Base-by-base conservation (phyloP, 345 rosid species). In the Moricandia moricandioides region DNA sequence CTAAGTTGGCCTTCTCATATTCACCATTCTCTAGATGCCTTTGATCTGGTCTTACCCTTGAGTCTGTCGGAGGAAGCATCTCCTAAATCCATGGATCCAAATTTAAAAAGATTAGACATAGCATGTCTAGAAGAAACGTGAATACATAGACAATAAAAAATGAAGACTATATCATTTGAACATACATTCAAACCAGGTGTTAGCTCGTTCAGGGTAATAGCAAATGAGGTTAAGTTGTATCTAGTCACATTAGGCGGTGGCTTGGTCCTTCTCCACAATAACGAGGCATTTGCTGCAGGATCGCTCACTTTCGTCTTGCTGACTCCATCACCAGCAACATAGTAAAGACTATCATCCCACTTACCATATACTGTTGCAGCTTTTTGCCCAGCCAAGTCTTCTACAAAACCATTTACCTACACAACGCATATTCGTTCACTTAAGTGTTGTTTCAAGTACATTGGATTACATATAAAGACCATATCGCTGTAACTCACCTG, bases 11-110 rank as follows among this genome's bases (percentile, higher is more conserved):
- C 85, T 86, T 89, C 76, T 91, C 98, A 80, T 92, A 96, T 82
- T 96, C 99, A 52, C 99, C 99, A 70, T 96, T 49, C 56, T 49
- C 56, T 10, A 49, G 24, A 49, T 49, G 56, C 56, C 56, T 14
- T 49, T 49, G 56, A 82, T 96, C 99, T 71, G 99, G 99, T 75
- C 98, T 85, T 12, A 92, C 92, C 81, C 99, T 87, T 56, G 99
- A 96, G 80, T 96, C 99, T 62, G 99, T 96, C 4, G 97, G 98
- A 30, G 97, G 99, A 70, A 96, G 97, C 63, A 85, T 89, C 90
- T 90, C 97, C 97, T 90, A 88, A 79, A 89, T 84, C 14, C 65
- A 68, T 54, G 6, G 8, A 67, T 52, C 31, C 61, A 43, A 68
- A n/a, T 52, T 35, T 52, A 14, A 16, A 40, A 37, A 49, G 1